Base-by-base conservation (phyloP, 805 yeast genomes). In the Starmerella geochares region DNA sequence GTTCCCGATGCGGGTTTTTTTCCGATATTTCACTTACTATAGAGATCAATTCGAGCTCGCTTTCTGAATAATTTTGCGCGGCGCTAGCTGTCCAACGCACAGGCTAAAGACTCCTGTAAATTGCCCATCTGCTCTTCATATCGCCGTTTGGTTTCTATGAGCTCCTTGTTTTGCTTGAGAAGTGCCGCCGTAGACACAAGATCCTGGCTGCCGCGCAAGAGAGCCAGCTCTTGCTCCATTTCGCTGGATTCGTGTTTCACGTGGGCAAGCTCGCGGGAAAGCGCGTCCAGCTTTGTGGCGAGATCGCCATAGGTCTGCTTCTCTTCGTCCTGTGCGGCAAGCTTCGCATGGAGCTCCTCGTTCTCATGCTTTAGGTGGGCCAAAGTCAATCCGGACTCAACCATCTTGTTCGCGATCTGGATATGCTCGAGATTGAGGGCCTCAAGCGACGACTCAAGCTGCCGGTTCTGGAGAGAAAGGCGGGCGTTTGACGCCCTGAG, bases 381-480 rank as follows among this genome's bases (percentile, higher is more conserved):
- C 23, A 83, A 71, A 48, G 72, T 75, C 36, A 88, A 76, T 60
- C 92, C 80, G 35, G 84, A 81, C 55, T 78, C 78, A 29, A 90
- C 86, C 80, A 92, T 78, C 56, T 80, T 86, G 66, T 88, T 90
- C 3, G 95, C 94, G 33, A 87, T 77, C 48, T 78, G 83, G 25
- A 87, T 77, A 65, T 92, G 96, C 60, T 88, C 96, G 53, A 77
- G 72, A 62, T 85, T 86, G 52, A 90, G 68, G 1, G 77, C 69
- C 3, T 81, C 77, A 60, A 80, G 80, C 20, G 81, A 76, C 16
- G 79, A 71, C 64, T 86, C 95, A 33, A 87, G 71, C 52, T 78
- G 75, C 60, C 83, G 75, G 47, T 86, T 80, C 55, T 85, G 86
- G 55, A 78, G 76, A 21, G 86, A 75, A 49, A 90, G 69, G 54